These are phyloP conservation scores for Gorgonomyces haynaldii DNA, from an alignment of 192 early-diverging fungal genomes.

Conservation along the genomic window DNA sequence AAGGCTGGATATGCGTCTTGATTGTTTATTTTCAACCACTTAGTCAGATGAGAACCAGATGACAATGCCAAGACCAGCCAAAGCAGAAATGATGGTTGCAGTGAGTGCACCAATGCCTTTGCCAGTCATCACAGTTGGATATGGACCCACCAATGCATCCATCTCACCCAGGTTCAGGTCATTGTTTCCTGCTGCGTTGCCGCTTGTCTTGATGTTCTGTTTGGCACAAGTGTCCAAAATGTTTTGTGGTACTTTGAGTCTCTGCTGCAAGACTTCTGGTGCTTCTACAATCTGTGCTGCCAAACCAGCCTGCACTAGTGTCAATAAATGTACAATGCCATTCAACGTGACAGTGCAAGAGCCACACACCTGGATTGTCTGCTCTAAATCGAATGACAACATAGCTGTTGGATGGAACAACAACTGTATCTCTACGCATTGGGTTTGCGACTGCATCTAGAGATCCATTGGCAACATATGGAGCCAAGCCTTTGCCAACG, in stretches of 20 bases:
- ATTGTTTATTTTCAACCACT: too few relatives aligned
- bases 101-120: slow-evolving; percentile 64
- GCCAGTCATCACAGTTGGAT: slow-evolving; percentile 43
- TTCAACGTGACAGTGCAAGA: slow-evolving; percentile 82
- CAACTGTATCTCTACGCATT: slow-evolving; percentile 63
- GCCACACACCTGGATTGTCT: slow-evolving; percentile 73
- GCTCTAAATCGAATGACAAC: slow-evolving; percentile 62
- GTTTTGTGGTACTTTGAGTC: slow-evolving; percentile 37
- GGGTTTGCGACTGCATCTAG: slow-evolving; percentile 42
- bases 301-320: slow-evolving; percentile 51
- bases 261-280: slow-evolving; percentile 48
- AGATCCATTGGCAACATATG: slow-evolving; percentile 34
- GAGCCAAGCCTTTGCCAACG: slow-evolving; percentile 45
- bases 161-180: slow-evolving; percentile 46
- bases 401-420: slow-evolving; percentile 52
- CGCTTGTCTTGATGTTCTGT: slow-evolving; percentile 41
- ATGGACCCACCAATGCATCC: slow-evolving; percentile 21
- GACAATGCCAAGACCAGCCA: slow-evolving; percentile 63
- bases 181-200: slow-evolving; percentile 64
- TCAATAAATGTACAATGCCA: slow-evolving; percentile 41
- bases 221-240: slow-evolving; percentile 52
- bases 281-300: slow-evolving; percentile 59
- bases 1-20: too few relatives aligned
- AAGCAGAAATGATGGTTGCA: slow-evolving; percentile 54
- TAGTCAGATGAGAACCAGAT: too few relatives aligned